A percentile compares a stretch with the other conserved stretches of the same genome.
These are phyloP conservation scores for Whalleya microplaca DNA, from an alignment of 2,329 filamentous ascomycete species.

Conservation along the genomic window DNA sequence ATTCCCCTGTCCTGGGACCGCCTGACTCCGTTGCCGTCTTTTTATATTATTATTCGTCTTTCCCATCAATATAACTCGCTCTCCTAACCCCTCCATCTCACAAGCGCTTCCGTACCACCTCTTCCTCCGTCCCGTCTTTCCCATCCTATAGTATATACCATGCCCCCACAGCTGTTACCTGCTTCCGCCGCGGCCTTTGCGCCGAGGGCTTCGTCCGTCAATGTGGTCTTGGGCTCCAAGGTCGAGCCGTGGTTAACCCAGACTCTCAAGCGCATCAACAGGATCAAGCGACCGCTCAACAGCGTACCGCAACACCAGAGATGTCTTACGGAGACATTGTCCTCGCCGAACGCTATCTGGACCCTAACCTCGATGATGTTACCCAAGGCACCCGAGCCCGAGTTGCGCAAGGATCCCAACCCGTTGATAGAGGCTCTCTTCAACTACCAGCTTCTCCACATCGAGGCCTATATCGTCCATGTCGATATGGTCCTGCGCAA, in stretches of 20 bases:
- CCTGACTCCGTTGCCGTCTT: slow-evolving; percentile 53
- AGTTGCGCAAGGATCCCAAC: slow-evolving; percentile 80
- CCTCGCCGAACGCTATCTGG: slow-evolving; percentile 90
- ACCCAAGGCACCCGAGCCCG: slow-evolving; percentile 82
- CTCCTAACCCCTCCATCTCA: slow-evolving; percentile 26
- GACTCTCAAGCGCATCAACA: slow-evolving; percentile 95
- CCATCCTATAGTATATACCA: slow-evolving; percentile 47
- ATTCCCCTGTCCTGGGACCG: slow-evolving; percentile 59
- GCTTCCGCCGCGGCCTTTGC: slow-evolving; percentile 97
- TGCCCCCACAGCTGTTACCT: slow-evolving; percentile 92
- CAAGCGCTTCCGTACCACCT: slow-evolving; percentile 35
- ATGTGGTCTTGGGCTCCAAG: slow-evolving; percentile 90
- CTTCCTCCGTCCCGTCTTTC: slow-evolving; percentile 24
- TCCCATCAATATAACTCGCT: slow-evolving; percentile 40
- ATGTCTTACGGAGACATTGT: slow-evolving; percentile 93
- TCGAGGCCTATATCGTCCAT: slow-evolving; percentile 97
- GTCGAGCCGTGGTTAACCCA: slow-evolving; percentile 96
- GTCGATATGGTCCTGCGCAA: slow-evolving; percentile 98
- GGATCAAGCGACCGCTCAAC: slow-evolving; percentile 95
- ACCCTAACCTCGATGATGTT: slow-evolving; percentile 91
- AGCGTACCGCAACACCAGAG: slow-evolving; percentile 93
- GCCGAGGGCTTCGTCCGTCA: slow-evolving; percentile 85
- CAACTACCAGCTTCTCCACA: slow-evolving; percentile 90
- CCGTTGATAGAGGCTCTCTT: slow-evolving; percentile 84
- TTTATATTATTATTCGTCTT: slow-evolving; percentile 49